Conservation (phyloP, 768 basidiomycete species). For the Naganishia friedmannii region DNA sequence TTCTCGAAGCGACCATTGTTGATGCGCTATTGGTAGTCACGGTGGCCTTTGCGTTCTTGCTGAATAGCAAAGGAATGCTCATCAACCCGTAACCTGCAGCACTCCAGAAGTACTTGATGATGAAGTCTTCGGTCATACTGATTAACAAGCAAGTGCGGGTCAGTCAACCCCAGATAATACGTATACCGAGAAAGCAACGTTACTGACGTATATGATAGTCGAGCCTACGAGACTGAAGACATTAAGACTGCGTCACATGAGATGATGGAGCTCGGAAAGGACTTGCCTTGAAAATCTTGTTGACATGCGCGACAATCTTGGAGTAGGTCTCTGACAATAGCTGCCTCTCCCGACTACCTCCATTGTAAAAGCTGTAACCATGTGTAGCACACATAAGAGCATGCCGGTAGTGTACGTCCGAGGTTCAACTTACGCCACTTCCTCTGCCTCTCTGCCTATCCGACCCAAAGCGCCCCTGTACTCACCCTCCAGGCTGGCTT, state of each 20-base stretch:
- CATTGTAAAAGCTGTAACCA: constrained; percentile 76
- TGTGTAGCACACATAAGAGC: neutral
- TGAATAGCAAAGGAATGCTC: constrained; percentile 80
- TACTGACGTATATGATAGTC: constrained; percentile 17
- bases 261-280: neutral
- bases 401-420: no score
- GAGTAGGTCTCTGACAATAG: constrained; percentile 76
- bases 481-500: constrained; percentile 86
- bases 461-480: constrained; percentile 82
- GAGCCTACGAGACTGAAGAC: neutral
- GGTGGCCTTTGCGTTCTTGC: constrained; percentile 9
- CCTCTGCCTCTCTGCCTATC: constrained; percentile 83
- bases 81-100: constrained; percentile 88
- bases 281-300: constrained; percentile 79
- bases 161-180: neutral
- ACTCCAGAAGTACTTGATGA: constrained; percentile 95
- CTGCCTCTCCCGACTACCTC: constrained; percentile 74
- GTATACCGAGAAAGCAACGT: no score
- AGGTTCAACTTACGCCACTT: constrained; percentile 68
- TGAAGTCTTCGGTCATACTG: constrained; percentile 91
- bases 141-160: constrained; percentile 54
- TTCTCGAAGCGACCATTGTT: constrained; percentile 43
- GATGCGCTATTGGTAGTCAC: neutral
- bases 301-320: constrained; percentile 78
- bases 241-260: no score